Percentiles rank a stretch among this genome's conserved stretches.
Evolutionary conservation across 768 basidiomycete species (phyloP).

Genomic region (Pleurotus tuber-regium): DNA sequence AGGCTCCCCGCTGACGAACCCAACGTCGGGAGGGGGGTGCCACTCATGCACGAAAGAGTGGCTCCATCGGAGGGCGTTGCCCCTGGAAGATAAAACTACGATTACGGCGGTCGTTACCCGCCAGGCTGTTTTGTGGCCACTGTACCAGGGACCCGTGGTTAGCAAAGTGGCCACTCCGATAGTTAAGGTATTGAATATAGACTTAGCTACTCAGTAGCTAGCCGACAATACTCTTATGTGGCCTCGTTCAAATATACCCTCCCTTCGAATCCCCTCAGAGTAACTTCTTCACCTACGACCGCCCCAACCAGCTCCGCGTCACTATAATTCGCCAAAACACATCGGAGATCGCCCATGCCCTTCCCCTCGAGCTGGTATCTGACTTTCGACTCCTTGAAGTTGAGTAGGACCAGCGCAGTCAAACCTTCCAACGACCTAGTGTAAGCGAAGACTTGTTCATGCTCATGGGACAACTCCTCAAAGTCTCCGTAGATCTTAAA

Average conservation of each 20-base stretch:
- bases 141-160: too few species aligned
- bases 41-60: too few species aligned
- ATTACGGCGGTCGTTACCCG: too few species aligned
- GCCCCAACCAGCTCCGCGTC: neutral
- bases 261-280: conserved; percentile 32
- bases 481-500: conserved; percentile 62
- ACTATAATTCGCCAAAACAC: conserved; percentile 30
- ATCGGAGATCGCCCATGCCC: conserved; percentile 14
- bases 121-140: too few species aligned
- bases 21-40: too few species aligned
- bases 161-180: too few species aligned
- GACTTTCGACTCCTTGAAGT: conserved; percentile 35
- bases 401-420: conserved; percentile 44
- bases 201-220: too few species aligned
- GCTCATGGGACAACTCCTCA: conserved; percentile 37
- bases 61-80: too few species aligned
- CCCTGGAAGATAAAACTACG: too few species aligned
- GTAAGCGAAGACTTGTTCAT: conserved; percentile 57
- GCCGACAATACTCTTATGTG: too few species aligned
- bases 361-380: conserved; percentile 16
- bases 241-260: conserved; percentile 27
- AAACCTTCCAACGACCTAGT: conserved; percentile 34
- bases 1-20: too few species aligned
- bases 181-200: too few species aligned
- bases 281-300: conserved; percentile 1